Conservation (phyloP, 306 rosid species). For the Cercis canadensis region DNA sequence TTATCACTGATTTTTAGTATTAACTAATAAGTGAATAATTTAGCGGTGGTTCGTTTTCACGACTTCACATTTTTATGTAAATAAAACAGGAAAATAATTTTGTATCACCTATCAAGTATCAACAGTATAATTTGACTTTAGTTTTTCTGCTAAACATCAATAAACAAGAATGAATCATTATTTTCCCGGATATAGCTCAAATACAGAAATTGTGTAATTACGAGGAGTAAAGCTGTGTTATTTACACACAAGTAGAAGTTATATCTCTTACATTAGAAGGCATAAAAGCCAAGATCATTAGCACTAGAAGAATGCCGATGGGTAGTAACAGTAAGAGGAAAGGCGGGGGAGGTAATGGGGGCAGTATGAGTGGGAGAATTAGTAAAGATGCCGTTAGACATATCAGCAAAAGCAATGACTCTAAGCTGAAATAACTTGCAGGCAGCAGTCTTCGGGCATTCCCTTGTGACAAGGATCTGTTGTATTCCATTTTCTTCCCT, state of each 20-base stretch:
- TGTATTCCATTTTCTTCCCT: conserved; percentile 36
- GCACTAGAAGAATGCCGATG: conserved; percentile 51
- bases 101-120: too few species aligned
- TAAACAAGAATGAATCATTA: background rate
- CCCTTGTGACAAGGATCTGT: conserved; percentile 43
- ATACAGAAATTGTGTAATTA: conserved; percentile 35
- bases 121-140: too few species aligned
- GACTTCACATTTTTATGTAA: too few species aligned
- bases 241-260: conserved; percentile 47
- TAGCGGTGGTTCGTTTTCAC: too few species aligned
- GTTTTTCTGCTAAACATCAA: too few species aligned
- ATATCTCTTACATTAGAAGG: conserved; percentile 57
- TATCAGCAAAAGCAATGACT: conserved; percentile 51
- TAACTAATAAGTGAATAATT: too few species aligned
- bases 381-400: conserved; percentile 57
- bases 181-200: background rate
- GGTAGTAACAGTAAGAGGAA: conserved; percentile 59
- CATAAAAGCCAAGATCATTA: conserved; percentile 64
- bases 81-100: too few species aligned
- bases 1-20: too few species aligned
- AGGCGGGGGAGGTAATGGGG: conserved; percentile 67
- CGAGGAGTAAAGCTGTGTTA: background rate
- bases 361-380: conserved; percentile 64
- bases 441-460: conserved; percentile 47
- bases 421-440: conserved; percentile 48